Percentiles rank a stretch among this genome's conserved stretches.
These are phyloP conservation scores for Boletus rufocinnamomeus DNA, from an alignment of 768 basidiomycete species.

Conservation along the genomic window DNA sequence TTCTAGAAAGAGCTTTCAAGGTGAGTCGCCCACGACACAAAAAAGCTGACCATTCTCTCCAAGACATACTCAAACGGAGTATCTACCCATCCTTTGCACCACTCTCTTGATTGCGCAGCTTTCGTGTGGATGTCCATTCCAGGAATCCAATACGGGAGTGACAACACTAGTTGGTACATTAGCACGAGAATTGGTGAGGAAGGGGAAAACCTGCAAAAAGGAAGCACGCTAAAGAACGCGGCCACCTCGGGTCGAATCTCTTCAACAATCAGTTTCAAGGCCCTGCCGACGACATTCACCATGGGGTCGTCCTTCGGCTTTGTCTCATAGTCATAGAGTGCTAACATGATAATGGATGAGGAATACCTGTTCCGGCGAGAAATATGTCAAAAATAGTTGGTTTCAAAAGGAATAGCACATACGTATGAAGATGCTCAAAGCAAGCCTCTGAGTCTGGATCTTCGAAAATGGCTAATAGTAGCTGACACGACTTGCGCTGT, in stretches of 20 bases:
- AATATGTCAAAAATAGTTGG: background rate
- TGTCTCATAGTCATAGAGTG: conserved; percentile 37
- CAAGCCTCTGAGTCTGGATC: conserved; percentile 24
- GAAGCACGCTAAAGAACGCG: conserved; percentile 19
- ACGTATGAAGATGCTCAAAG: conserved; percentile 24
- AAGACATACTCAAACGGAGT: conserved; percentile 20
- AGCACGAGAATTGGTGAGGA: conserved; percentile 9
- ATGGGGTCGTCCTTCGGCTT: conserved; percentile 30
- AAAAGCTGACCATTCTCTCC: conserved; percentile 15
- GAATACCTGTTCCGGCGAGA: conserved; percentile 22
- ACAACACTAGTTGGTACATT: conserved; percentile 23
- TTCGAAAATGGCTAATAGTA: conserved; percentile 33
- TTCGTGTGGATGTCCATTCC: conserved; percentile 33
- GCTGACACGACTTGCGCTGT: conserved; percentile 28
- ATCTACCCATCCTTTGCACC: conserved; percentile 22
- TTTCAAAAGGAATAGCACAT: background rate
- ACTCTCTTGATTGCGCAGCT: conserved; percentile 23
- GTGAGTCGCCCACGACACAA: background rate
- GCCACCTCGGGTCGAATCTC: conserved; percentile 28
- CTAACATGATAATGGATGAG: conserved; percentile 33
- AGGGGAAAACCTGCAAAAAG: conserved; percentile 3
- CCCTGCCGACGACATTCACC: conserved; percentile 29
- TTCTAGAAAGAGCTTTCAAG: conserved; percentile 9
- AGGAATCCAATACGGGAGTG: conserved; percentile 31
- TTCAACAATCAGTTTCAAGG: conserved; percentile 25